These are phyloP conservation scores for Erysimum pusillum DNA, from an alignment of 441 rosid species.

Conservation along the genomic window DNA sequence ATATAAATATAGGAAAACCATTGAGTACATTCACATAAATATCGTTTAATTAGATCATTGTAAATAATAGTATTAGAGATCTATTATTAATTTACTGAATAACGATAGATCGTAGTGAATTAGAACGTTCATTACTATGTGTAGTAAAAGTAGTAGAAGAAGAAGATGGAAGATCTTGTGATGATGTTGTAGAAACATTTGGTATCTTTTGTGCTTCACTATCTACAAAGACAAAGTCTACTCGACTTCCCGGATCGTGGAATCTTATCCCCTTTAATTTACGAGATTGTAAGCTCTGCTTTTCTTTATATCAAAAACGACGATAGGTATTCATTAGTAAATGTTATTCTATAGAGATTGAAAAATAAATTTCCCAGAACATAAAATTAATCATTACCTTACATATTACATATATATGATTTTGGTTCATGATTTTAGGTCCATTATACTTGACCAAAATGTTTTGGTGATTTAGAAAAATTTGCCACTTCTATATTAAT, in stretches of 20 bases:
- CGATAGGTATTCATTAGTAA: neutral
- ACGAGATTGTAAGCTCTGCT: neutral
- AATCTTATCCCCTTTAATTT: neutral
- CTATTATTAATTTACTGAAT: neutral
- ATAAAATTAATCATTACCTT: neutral
- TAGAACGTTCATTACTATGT: neutral
- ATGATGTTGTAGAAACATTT: neutral
- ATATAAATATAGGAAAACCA: too few relatives aligned
- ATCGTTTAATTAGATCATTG: neutral
- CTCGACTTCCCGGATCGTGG: neutral
- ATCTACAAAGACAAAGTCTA: neutral
- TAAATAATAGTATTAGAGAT: neutral
- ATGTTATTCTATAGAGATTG: neutral
- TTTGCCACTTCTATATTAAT: neutral
- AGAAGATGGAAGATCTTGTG: constrained; percentile 4
- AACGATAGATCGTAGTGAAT: neutral
- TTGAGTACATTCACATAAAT: neutral
- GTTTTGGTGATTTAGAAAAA: neutral
- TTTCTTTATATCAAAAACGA: neutral
- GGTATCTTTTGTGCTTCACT: neutral
- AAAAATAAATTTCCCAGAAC: neutral
- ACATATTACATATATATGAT: too few relatives aligned
- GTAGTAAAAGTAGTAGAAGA: neutral
- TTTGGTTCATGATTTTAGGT: too few relatives aligned
- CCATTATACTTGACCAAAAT: too few relatives aligned